Base-by-base conservation (phyloP, 139 green algal species). In the Micromonas pusilla region DNA sequence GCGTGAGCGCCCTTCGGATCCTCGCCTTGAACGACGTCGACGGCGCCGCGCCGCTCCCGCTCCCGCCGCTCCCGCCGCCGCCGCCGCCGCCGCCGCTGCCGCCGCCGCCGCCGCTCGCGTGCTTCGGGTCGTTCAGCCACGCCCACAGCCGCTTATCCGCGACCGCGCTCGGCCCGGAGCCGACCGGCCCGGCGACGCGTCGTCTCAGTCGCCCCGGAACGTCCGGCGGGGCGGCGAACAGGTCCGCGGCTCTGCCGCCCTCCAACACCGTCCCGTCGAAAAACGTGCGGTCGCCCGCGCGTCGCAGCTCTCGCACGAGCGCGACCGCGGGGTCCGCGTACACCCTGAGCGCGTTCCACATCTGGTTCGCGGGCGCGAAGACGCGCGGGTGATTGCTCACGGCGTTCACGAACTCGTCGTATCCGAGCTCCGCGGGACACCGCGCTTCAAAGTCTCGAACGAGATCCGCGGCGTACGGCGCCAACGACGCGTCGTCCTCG, bases 261-360 rank as follows among this genome's bases (percentile, higher is more conserved):
- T 72, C 65, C 26, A 72, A 26, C 65, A 72, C 33, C 21, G 65
- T 52, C 32, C 28, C 28, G 65, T 72, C 3, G 33, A 72, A 72
- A 16, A 72, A 72, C 33, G 3, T 26, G n/a, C 30, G 65, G 28
- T 72, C 13, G 3, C 65, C 65, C 32, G 26, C 65, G 65, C 65
- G 65, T 16, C 26, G 26, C 32, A 72, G 13, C 26, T 52, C 65
- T 26, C 33, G 36, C 3, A 32, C 32, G 28, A 72, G 4, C 65
- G 23, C 28, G 3, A 23, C 65, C 28, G 28, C 26, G 3, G 65
- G 65, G 13, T 52, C 30, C 30, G 65, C 65, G 30, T 52, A 72
- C 13, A 20, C 13, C 30, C 65, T 25, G 4, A 72, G 30, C 4
- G 4, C 33, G 65, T 72, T 72, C 65, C 65, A 72, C 32, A 72